Conservation (phyloP, 2,329 filamentous ascomycete genomes). For the Acephala macrosclerotiorum region DNA sequence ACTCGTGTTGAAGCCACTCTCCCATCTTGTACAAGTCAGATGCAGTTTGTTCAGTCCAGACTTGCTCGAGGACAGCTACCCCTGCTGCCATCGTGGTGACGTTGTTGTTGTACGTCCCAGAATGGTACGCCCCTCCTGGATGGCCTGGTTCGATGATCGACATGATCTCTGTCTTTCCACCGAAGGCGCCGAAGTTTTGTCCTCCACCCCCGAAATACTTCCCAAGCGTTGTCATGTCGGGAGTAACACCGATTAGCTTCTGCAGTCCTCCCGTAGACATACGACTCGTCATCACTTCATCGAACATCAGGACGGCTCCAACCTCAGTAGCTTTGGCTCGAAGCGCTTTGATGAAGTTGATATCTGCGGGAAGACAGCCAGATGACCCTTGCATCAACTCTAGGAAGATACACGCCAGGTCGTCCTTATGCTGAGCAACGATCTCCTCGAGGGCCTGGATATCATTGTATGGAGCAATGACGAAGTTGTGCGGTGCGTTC, state of each 20-base stretch:
- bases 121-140: slow-evolving; percentile 54
- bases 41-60: slow-evolving; percentile 25
- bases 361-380: slow-evolving; percentile 58
- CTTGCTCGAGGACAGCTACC: slow-evolving; percentile 25
- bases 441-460: slow-evolving; percentile 51
- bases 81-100: slow-evolving; percentile 60
- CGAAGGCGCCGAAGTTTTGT: slow-evolving; percentile 70
- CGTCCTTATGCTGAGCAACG: slow-evolving; percentile 48
- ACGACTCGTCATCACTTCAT: slow-evolving; percentile 75
- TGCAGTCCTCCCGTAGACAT: slow-evolving; percentile 59
- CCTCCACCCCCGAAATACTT: slow-evolving; percentile 73
- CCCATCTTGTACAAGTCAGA: slow-evolving; percentile 21
- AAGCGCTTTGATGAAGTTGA: slow-evolving; percentile 28
- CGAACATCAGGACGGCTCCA: slow-evolving; percentile 69
- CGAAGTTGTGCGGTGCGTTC: slow-evolving; percentile 31
- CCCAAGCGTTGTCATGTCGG: slow-evolving; percentile 69
- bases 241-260: slow-evolving; percentile 50
- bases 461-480: slow-evolving; percentile 69
- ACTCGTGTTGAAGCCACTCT: slow-evolving; percentile 22
- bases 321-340: slow-evolving; percentile 31
- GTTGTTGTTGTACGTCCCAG: slow-evolving; percentile 75
- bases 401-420: slow-evolving; percentile 61
- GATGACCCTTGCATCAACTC: slow-evolving; percentile 72
- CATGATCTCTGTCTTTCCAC: slow-evolving; percentile 66
- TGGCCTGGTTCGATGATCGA: slow-evolving; percentile 58